phyloP scores from a whole-genome alignment of 2,329 filamentous ascomycete genomes.

The Ilyonectria mors-panacis region DNA sequence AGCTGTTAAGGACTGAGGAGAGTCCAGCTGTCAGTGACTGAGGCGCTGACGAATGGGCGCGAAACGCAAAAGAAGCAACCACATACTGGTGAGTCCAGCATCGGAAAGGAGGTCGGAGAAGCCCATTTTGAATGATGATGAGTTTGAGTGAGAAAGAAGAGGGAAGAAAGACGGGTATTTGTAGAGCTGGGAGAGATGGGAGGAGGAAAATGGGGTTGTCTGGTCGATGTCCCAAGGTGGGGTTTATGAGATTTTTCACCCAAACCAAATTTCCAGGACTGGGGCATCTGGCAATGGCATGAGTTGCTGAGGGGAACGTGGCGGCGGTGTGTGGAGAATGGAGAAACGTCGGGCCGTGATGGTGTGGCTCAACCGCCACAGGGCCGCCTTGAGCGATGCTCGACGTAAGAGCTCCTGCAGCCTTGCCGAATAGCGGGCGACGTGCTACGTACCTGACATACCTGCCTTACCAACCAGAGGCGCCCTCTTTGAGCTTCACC shows the following conservation, averaged over 20 bases:
- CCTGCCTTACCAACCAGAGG: conserved; percentile 21
- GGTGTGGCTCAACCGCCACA: conserved; percentile 18
- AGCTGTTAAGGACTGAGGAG: conserved; percentile 77
- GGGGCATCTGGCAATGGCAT: conserved; percentile 39
- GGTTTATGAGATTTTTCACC: conserved; percentile 59
- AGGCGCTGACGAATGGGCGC: conserved; percentile 45
- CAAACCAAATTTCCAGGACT: conserved; percentile 46
- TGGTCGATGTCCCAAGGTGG: conserved; percentile 57
- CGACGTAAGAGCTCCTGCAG: conserved; percentile 59
- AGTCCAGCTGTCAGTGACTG: conserved; percentile 54
- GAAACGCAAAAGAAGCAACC: conserved; percentile 45
- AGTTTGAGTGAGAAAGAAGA: conserved; percentile 43
- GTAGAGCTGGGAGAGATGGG: conserved; percentile 49
- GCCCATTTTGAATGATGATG: conserved; percentile 70
- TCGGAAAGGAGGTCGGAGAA: conserved; percentile 79
- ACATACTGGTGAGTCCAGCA: conserved; percentile 69
- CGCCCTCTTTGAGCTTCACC: conserved; percentile 27
- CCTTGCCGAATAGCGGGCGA: conserved; percentile 44
- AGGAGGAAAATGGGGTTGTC: conserved; percentile 54
- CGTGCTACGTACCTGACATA: conserved; percentile 16
- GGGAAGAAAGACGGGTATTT: conserved; percentile 45
- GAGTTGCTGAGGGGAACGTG: conserved; percentile 42
- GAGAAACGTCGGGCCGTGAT: conserved; percentile 38
- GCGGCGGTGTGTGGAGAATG: conserved; percentile 37
- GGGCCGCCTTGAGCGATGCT: conserved; percentile 33